These are phyloP conservation scores for Russula emetica DNA, from an alignment of 768 basidiomycete species.

Conservation along the genomic window DNA sequence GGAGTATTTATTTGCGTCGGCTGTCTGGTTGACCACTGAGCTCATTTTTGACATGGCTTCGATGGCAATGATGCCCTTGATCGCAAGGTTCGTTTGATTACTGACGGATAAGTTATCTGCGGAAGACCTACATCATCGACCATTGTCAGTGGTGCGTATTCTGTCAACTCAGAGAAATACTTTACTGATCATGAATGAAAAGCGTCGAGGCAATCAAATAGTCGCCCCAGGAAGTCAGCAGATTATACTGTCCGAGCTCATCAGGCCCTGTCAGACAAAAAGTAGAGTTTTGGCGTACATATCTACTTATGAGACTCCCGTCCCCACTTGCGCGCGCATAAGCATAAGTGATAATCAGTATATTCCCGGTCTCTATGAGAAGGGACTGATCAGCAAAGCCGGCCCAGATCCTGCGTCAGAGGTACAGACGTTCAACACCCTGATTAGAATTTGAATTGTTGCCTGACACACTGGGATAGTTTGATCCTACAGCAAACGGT, in stretches of 20 bases:
- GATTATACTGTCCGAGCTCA: constrained; percentile 25
- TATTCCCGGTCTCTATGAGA: constrained; percentile 34
- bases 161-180: constrained; percentile 47
- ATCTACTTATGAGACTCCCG: constrained; percentile 29
- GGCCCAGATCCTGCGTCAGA: not conserved
- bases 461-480: constrained; percentile 17
- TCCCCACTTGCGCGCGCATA: constrained; percentile 33
- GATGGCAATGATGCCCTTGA: constrained; percentile 68
- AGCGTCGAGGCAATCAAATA: constrained; percentile 38
- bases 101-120: constrained; percentile 29
- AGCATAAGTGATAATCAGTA: constrained; percentile 37
- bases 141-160: constrained; percentile 29
- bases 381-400: not conserved
- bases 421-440: constrained; percentile 17
- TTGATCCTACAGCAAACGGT: not conserved
- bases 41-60: constrained; percentile 58
- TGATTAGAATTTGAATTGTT: constrained; percentile 5
- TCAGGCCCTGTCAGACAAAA: not conserved
- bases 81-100: constrained; percentile 66
- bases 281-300: constrained; percentile 16
- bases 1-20: constrained; percentile 29
- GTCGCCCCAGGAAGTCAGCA: constrained; percentile 35
- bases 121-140: constrained; percentile 15
- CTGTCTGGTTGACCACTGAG: constrained; percentile 27
- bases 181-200: constrained; percentile 49